Base-by-base conservation (phyloP, 2,329 filamentous ascomycete species). In the Stemphylium vesicarium region DNA sequence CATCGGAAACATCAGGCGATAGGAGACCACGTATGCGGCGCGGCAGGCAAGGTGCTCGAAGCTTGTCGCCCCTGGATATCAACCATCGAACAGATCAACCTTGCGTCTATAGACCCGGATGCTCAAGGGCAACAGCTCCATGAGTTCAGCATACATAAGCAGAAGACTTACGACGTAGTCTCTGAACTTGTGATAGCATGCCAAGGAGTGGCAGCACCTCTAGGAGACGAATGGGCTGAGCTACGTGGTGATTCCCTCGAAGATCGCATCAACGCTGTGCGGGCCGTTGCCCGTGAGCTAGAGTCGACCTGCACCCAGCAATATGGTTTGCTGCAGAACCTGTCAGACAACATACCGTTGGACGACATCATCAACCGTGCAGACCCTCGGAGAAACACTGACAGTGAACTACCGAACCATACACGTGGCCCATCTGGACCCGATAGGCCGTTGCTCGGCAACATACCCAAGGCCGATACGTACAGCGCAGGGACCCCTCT, bases 151-250 rank as follows among this genome's bases (percentile, higher is more conserved):
- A 85, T 88, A 29, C 91, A 96, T 74, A 98, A 98, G 77, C 95
- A 99, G 75, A 90, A 89, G 65, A 82, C 96, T 15, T 98, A 98
- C 75, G 95, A 98, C 75, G 90, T 92, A 55, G 89, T 96, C 50
- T 93, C 92, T 8, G 95, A 98, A 72, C 84, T 99, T 24, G 79
- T 98, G 4, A 79, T 96, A 44, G 87, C 89, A 54, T 97, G 93
- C 69, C 95, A 99, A 76, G 87, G 90, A 20, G 89, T 98, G n/a
- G 91, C 92, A 5, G 91, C 91, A 8, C 95, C 95, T 5, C 77
- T 99, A 38, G 91, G 89, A 8, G 95, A 99, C 72, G 95, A 99
- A 77, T 99, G 95, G 95, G 87, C 93, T 4, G 92, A 96, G 72
- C 82, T 93, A n/a, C 87, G 92, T 38, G 92, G 92, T 1, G 92